Evolutionary conservation across 2,329 filamentous ascomycete genomes (phyloP).

Genomic region (Endocalyx cinctus): DNA sequence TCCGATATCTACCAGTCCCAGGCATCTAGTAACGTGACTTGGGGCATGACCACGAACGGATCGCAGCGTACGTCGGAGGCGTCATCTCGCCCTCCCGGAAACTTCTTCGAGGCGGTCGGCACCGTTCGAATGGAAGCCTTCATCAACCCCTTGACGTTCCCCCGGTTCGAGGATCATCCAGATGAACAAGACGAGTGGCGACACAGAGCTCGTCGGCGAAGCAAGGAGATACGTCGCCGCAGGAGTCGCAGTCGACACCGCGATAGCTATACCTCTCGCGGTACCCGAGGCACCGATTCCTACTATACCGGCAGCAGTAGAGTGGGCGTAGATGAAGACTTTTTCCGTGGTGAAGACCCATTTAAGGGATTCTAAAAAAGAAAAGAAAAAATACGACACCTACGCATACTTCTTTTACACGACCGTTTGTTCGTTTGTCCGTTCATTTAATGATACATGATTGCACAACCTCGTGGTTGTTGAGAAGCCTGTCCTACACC

Average conservation of each 20-base stretch:
- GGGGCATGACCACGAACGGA: constrained; percentile 38
- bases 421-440: too few relatives aligned
- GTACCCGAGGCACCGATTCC: constrained; percentile 43
- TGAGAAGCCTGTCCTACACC: too few relatives aligned
- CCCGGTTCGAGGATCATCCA: constrained; percentile 40
- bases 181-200: constrained; percentile 48
- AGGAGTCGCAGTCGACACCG: constrained; percentile 50
- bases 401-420: too few relatives aligned
- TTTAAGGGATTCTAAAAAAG: constrained; percentile 53
- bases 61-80: constrained; percentile 53
- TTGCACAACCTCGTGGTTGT: too few relatives aligned
- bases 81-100: constrained; percentile 44
- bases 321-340: constrained; percentile 50
- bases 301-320: constrained; percentile 43
- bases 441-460: too few relatives aligned
- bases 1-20: constrained; percentile 58
- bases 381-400: neutral
- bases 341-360: constrained; percentile 54
- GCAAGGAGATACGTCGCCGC: constrained; percentile 50
- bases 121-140: constrained; percentile 98
- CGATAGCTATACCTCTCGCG: constrained; percentile 45
- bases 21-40: constrained; percentile 39
- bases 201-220: constrained; percentile 44
- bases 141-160: constrained; percentile 60
- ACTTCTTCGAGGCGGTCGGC: constrained; percentile 83